Conservation (phyloP, 208 protist species). For the Trypanosoma platydactyli region DNA sequence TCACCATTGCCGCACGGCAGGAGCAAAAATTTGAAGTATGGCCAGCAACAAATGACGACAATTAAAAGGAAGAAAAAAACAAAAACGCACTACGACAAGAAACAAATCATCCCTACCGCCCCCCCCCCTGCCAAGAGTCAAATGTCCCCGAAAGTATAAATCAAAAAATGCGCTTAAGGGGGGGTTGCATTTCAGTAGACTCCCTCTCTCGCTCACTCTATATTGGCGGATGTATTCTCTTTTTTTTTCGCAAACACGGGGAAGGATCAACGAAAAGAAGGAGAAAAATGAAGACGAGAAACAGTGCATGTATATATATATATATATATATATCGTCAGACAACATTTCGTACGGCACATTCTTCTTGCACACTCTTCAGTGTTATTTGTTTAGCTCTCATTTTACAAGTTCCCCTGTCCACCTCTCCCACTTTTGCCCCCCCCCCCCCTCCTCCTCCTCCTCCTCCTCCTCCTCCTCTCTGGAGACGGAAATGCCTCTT, state of each 20-base stretch:
- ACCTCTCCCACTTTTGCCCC: not conserved
- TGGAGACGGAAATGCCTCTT: not conserved
- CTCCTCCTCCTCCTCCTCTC: not conserved
- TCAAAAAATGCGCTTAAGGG: no score
- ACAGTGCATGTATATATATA: conserved; percentile 7
- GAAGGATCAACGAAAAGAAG: conserved; percentile 12
- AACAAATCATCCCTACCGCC: conserved; percentile 10
- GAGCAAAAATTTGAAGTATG: no score
- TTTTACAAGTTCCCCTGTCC: no score
- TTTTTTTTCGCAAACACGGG: not conserved
- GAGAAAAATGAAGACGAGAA: conserved; percentile 10
- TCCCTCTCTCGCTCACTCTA: no score
- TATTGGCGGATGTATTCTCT: not conserved
- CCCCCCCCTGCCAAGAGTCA: no score
- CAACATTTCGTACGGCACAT: not conserved
- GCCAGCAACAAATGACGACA: no score
- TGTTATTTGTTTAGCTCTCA: no score
- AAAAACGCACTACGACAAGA: conserved; percentile 9
- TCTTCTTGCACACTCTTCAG: not conserved
- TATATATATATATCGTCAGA: not conserved
- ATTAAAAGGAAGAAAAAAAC: not conserved
- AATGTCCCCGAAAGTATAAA: no score
- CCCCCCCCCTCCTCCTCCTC: not conserved
- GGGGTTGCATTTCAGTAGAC: no score
- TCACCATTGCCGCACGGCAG: no score